Conservation (phyloP, 495 filamentous ascomycete species). For the Lophiotrema nucula region DNA sequence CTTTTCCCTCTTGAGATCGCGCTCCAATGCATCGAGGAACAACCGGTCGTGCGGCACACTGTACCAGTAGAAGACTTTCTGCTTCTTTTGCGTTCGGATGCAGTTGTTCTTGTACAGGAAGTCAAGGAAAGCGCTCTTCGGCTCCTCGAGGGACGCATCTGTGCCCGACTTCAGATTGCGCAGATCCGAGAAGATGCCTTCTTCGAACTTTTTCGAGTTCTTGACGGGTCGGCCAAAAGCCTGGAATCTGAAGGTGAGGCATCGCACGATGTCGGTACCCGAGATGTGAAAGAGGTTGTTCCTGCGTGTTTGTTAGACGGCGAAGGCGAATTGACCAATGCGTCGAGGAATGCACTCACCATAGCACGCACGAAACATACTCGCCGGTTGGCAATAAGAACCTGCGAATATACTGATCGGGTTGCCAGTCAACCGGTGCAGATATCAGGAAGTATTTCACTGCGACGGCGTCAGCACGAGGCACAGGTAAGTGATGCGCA, state of each 20-base stretch:
- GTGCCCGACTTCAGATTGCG: slow-evolving; percentile 97
- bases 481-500: slow-evolving; percentile 5
- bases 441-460: slow-evolving; percentile 99
- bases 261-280: slow-evolving; percentile 97
- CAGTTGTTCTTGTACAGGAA: slow-evolving; percentile 99
- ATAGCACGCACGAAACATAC: slow-evolving; percentile 97
- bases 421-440: slow-evolving; percentile 95
- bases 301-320: slow-evolving; percentile 51
- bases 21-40: slow-evolving; percentile 94
- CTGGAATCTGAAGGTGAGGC: slow-evolving; percentile 96
- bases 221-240: slow-evolving; percentile 97
- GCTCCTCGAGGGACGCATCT: slow-evolving; percentile 98
- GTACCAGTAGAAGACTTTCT: slow-evolving; percentile 99
- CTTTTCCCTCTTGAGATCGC: slow-evolving; percentile 97
- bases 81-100: slow-evolving; percentile 99
- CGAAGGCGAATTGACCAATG: not conserved
- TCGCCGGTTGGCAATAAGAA: slow-evolving; percentile 96
- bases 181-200: slow-evolving; percentile 98
- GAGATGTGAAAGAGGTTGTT: slow-evolving; percentile 99
- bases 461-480: slow-evolving; percentile 45
- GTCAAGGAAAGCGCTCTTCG: slow-evolving; percentile 96
- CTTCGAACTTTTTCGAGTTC: slow-evolving; percentile 99
- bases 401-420: slow-evolving; percentile 92
- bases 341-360: slow-evolving; percentile 54
- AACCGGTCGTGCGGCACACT: slow-evolving; percentile 97